These are phyloP conservation scores for Lentinula aciculospora DNA, from an alignment of 768 basidiomycete genomes.

Conservation along the genomic window DNA sequence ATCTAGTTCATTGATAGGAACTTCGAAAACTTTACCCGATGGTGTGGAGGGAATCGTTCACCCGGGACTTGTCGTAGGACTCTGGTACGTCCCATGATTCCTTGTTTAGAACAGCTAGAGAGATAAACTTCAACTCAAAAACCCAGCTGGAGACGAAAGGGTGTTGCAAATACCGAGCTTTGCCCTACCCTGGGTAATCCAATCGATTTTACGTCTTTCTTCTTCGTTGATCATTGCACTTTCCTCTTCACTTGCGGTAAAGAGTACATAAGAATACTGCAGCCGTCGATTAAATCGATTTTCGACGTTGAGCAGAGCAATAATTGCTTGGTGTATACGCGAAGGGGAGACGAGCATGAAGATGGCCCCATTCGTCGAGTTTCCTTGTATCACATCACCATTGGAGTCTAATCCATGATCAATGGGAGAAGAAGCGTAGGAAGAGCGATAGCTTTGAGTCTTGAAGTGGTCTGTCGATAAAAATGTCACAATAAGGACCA, in stretches of 20 bases:
- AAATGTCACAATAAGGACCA: not conserved
- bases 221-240: slow-evolving; percentile 16
- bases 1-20: not conserved
- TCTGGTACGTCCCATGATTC: slow-evolving; percentile 21
- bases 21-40: too few species aligned
- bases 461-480: not conserved
- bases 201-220: slow-evolving; percentile 17
- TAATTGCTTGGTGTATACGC: slow-evolving; percentile 20
- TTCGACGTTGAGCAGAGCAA: slow-evolving; percentile 23
- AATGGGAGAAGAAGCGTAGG: not conserved
- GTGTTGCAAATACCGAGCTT: slow-evolving; percentile 16
- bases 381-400: not conserved
- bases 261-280: slow-evolving; percentile 23
- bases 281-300: slow-evolving; percentile 24
- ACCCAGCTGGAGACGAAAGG: too few species aligned
- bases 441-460: not conserved
- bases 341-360: slow-evolving; percentile 21
- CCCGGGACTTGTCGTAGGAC: slow-evolving; percentile 15
- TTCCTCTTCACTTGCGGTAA: slow-evolving; percentile 20
- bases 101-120: slow-evolving; percentile 15
- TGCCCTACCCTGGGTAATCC: slow-evolving; percentile 22
- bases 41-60: slow-evolving; percentile 17
- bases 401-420: not conserved
- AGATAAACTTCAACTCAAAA: too few species aligned
- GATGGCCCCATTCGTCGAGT: slow-evolving; percentile 20